Base-by-base conservation (phyloP, 495 filamentous ascomycete species). In the Usnea hakonensis region DNA sequence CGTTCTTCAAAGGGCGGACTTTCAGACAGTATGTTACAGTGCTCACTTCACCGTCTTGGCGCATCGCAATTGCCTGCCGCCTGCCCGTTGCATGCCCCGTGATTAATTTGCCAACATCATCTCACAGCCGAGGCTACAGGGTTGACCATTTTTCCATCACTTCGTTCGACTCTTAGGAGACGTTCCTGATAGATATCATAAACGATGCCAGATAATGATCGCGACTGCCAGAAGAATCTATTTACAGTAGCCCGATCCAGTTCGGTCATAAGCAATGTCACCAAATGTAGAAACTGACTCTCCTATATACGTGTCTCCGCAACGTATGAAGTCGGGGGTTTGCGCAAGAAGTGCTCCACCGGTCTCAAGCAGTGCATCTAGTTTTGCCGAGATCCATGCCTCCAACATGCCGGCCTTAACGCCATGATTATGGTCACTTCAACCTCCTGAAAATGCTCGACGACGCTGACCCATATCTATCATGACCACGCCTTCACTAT, bases 351-450 rank as follows among this genome's bases (percentile, higher is more conserved):
- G 32, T 52, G 48, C 48, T 52, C 32, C 48, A 32, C 48, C 5
- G 32, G 5, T 32, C 28, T 10, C 2, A 30, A 52, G 48, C 48
- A 52, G 4, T 32, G 26, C 48, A 32, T 28, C 48, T 52, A 6
- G 48, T 16, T 9, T 33, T 32, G 14, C 28, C 16, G 16, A 26
- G 3, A 52, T 52, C 48, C 28, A 52, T 52, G 48, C n/a, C n/a
- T n/a, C n/a, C n/a, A n/a, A n/a, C 48, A 52, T 52, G 30, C 26
- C 48, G 32, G 48, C 48, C 48, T 52, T 28, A 52, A 52, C 48
- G 23, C 46, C 43, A 32, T 16, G 11, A 17, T 32, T 14, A 14
- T 19, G 1, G 26, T 28, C 28, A 17, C 48, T 17, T 52, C 28
- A 33, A 30, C 48, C 26, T 32, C 5, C 48, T 52, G 26, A 17